A percentile compares a stretch with the other conserved stretches of the same genome.
Conservation (phyloP, 441 rosid genomes). For the Gossypium davidsonii region DNA sequence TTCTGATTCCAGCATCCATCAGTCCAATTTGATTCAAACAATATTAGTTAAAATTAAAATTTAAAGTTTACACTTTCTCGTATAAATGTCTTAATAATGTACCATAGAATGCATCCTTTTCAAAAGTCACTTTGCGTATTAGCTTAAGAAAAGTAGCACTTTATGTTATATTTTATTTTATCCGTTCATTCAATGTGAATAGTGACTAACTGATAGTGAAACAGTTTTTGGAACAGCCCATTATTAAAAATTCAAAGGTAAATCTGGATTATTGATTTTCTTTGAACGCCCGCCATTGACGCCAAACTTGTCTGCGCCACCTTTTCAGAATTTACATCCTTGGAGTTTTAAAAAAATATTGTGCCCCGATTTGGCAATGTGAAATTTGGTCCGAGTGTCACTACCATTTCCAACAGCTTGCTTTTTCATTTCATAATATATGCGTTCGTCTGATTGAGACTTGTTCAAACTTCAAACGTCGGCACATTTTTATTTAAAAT, state of each 20-base stretch:
- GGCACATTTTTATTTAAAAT: not conserved
- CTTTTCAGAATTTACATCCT: not conserved
- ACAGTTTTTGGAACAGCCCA: not conserved
- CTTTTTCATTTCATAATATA: not conserved
- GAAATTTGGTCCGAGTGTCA: conserved; percentile 15
- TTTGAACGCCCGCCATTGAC: conserved; percentile 9
- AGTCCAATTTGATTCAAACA: too few relatives aligned
- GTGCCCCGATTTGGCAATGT: not conserved
- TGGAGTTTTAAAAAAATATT: conserved; percentile 1
- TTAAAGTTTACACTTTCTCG: too few relatives aligned
- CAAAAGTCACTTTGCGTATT: too few relatives aligned
- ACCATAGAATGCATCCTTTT: too few relatives aligned
- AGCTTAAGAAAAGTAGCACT: not conserved
- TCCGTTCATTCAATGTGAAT: not conserved
- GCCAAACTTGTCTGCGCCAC: conserved; percentile 17
- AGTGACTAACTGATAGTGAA: not conserved
- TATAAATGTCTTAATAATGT: too few relatives aligned
- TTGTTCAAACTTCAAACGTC: conserved; percentile 11
- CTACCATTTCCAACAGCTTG: conserved; percentile 19
- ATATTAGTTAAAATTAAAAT: too few relatives aligned
- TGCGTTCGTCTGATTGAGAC: conserved; percentile 16
- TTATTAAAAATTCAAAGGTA: conserved; percentile 12
- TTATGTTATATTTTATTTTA: not conserved
- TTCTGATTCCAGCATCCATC: too few relatives aligned
- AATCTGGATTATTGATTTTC: conserved; percentile 17